Evolutionary conservation across 441 rosid species (phyloP).

Genomic region (Adansonia madagascariensis): DNA sequence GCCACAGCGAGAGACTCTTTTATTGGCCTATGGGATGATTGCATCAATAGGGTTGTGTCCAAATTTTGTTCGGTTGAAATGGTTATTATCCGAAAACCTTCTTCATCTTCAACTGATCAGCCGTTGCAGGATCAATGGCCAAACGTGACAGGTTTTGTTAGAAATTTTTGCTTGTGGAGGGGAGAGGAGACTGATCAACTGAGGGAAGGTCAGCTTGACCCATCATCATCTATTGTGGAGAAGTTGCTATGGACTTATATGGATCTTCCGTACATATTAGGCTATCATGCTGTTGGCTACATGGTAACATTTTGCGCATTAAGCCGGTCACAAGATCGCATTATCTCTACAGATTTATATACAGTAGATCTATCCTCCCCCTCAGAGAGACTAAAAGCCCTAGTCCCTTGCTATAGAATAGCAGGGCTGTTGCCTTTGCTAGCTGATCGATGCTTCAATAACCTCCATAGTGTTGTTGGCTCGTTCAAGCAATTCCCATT

Average conservation of each 20-base stretch:
- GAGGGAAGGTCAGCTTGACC: constrained; percentile 63
- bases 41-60: constrained; percentile 72
- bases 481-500: constrained; percentile 45
- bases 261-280: constrained; percentile 86
- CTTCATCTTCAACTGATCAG: constrained; percentile 22
- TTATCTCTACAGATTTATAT: constrained; percentile 71
- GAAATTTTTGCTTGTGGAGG: constrained; percentile 85
- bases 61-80: constrained; percentile 70
- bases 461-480: constrained; percentile 25
- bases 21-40: constrained; percentile 90
- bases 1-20: constrained; percentile 74
- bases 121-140: constrained; percentile 85
- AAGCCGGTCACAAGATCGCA: constrained; percentile 63
- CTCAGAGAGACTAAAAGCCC: constrained; percentile 63
- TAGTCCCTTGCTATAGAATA: constrained; percentile 81
- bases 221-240: constrained; percentile 64
- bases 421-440: constrained; percentile 74
- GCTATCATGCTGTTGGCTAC: constrained; percentile 79
- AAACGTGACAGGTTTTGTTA: constrained; percentile 73
- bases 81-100: constrained; percentile 60
- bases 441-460: constrained; percentile 64
- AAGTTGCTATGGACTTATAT: constrained; percentile 81
- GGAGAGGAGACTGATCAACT: constrained; percentile 76
- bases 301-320: constrained; percentile 76
- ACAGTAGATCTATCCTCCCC: constrained; percentile 67